Conservation (phyloP, 495 filamentous ascomycete species). For the Talaromyces borbonicus region DNA sequence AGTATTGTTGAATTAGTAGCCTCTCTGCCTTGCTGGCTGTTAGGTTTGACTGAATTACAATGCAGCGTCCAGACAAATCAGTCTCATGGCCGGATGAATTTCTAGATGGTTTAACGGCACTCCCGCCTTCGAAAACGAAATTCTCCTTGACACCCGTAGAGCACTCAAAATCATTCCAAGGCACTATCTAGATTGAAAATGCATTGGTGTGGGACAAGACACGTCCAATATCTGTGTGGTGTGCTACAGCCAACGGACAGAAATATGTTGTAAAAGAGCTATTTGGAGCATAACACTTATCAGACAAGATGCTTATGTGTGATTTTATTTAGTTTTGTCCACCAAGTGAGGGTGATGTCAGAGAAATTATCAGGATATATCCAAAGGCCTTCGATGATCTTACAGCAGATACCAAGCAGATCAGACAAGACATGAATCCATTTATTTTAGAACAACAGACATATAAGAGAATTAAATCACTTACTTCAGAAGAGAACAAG, state of each 20-base stretch:
- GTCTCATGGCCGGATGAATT: no score
- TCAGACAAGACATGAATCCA: constrained; percentile 1
- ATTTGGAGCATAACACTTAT: neutral
- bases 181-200: no score
- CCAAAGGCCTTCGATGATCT: neutral
- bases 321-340: neutral
- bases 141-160: no score
- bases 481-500: neutral
- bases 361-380: neutral
- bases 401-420: neutral
- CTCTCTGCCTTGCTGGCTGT: no score
- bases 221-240: constrained; percentile 2
- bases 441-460: constrained; percentile 6
- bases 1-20: no score
- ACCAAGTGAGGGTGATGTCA: neutral
- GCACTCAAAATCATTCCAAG: no score
- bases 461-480: constrained; percentile 1
- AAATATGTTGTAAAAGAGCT: neutral
- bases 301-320: neutral
- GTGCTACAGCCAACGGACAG: constrained; percentile 1
- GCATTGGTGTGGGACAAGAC: no score
- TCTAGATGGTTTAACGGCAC: no score
- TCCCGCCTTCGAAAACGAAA: no score
- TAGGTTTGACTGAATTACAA: no score
- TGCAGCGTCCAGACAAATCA: no score